Base-by-base conservation (phyloP, 2,329 filamentous ascomycete species). In the Paramyrothecium sp. region DNA sequence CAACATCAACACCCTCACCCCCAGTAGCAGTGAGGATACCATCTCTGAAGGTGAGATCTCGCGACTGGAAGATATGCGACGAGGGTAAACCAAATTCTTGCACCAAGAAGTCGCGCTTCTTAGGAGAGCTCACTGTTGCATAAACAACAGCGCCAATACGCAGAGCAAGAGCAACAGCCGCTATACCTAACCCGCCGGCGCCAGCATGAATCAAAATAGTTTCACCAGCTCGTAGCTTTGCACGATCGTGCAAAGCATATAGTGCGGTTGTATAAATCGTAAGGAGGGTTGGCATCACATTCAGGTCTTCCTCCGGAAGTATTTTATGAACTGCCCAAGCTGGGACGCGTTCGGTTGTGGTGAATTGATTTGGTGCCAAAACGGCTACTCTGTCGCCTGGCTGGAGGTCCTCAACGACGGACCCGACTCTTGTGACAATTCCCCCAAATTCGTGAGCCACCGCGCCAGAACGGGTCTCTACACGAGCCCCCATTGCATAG, bases 191-290 rank as follows among this genome's bases (percentile, higher is more conserved):
- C 3, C 64, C 70, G 16, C 73, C 71, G 5, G 72, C 61, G 1
- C 66, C 75, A 7, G 66, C 61, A 50, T 76, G 74, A 1, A 77
- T 70, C 10, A 78, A 57, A 0, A 76, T 60, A 1, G 59, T 63
- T 44, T 77, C 67, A 0, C 65, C 68, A 3, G 47, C 16, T 7
- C 56, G 50, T 0, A 76, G 21, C 2, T 61, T 46, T 0, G 69
- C 73, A 3, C 67, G 54, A 23, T 73, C 56, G 8, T 62, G 21
- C 2, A 77, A 56, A 0, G 65, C 71, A 53, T 73, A 70, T 0
- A 73, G 26, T 0, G 69, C 73, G 0, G 73, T 74, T 1, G 56
- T 44, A 49, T 66, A 75, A 2, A 64, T 63, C 3, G 53, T 54
- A 7, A 41, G 20, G 16, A 53, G 33, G 13, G 51, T 22, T 17